These are phyloP conservation scores for Lyophyllum decastes DNA, from an alignment of 768 basidiomycete species.

Conservation along the genomic window DNA sequence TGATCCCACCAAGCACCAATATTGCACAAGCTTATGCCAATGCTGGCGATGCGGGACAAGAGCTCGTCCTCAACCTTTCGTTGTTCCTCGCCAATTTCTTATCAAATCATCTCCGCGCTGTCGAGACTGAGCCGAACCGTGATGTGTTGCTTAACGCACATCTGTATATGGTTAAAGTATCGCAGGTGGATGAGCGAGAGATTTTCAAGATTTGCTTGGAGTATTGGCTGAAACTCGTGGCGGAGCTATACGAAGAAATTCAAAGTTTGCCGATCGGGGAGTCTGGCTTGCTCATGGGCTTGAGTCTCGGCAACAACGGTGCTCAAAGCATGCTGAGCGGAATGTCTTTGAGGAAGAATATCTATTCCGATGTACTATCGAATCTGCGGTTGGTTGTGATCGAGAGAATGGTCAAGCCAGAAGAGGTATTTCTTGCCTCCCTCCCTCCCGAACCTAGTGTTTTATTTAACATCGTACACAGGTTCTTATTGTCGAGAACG, in stretches of 20 bases:
- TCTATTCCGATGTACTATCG: constrained; percentile 93
- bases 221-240: constrained; percentile 95
- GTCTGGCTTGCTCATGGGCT: constrained; percentile 82
- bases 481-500: constrained; percentile 98
- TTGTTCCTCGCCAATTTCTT: constrained; percentile 98
- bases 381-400: constrained; percentile 95
- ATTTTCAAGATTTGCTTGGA: constrained; percentile 99
- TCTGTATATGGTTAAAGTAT: constrained; percentile 97
- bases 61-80: constrained; percentile 94
- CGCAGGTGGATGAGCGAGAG: constrained; percentile 97
- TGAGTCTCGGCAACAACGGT: constrained; percentile 76
- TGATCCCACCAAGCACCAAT: constrained; percentile 95
- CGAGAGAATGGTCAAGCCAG: constrained; percentile 99
- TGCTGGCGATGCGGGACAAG: constrained; percentile 90
- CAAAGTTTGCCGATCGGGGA: constrained; percentile 89
- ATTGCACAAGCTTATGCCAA: constrained; percentile 90
- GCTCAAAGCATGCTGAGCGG: constrained; percentile 71
- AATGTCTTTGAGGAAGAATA: constrained; percentile 86
- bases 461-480: constrained; percentile 27
- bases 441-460: not conserved
- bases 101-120: constrained; percentile 88
- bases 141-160: constrained; percentile 96
- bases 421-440: constrained; percentile 67
- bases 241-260: constrained; percentile 96
- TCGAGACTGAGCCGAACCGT: constrained; percentile 88